Evolutionary conservation across 805 yeast species (phyloP).

Genomic region (Cyberlindnera mississippiensis): DNA sequence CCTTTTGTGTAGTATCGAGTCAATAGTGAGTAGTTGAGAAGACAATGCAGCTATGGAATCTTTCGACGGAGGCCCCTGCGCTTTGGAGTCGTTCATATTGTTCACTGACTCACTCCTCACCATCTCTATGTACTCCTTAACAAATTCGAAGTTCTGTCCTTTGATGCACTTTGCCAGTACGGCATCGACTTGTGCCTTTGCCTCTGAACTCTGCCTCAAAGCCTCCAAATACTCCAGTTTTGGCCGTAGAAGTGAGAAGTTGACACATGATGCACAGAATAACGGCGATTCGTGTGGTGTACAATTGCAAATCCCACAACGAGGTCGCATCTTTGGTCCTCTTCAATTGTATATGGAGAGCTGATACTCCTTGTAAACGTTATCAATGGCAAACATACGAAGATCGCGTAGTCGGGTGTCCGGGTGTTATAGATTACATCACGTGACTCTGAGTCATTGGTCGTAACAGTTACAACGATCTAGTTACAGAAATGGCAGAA

Average conservation of each 20-base stretch:
- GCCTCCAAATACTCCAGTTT: conserved; percentile 17
- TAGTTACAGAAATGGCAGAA: too few relatives aligned
- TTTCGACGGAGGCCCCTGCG: neutral
- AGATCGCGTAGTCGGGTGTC: neutral
- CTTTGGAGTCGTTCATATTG: conserved; percentile 8
- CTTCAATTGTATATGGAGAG: too few relatives aligned
- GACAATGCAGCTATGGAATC: conserved; percentile 22
- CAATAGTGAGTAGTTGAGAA: conserved; percentile 24
- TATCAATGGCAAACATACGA: too few relatives aligned
- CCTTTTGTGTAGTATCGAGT: conserved; percentile 18
- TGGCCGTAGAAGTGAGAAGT: conserved; percentile 11
- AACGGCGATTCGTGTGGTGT: too few relatives aligned
- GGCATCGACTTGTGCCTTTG: conserved; percentile 11
- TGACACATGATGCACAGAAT: conserved; percentile 17
- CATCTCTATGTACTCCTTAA: conserved; percentile 13
- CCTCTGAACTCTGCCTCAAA: conserved; percentile 5
- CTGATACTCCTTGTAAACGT: too few relatives aligned
- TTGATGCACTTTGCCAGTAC: conserved; percentile 16
- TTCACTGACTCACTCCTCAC: neutral
- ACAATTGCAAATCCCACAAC: neutral
- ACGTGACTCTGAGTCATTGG: too few relatives aligned
- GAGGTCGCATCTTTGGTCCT: neutral
- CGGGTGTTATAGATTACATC: too few relatives aligned
- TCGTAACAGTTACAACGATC: too few relatives aligned
- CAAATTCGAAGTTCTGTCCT: conserved; percentile 14